phyloP scores from a whole-genome alignment of 139 green algal species.

The Trebouxia sp. region DNA sequence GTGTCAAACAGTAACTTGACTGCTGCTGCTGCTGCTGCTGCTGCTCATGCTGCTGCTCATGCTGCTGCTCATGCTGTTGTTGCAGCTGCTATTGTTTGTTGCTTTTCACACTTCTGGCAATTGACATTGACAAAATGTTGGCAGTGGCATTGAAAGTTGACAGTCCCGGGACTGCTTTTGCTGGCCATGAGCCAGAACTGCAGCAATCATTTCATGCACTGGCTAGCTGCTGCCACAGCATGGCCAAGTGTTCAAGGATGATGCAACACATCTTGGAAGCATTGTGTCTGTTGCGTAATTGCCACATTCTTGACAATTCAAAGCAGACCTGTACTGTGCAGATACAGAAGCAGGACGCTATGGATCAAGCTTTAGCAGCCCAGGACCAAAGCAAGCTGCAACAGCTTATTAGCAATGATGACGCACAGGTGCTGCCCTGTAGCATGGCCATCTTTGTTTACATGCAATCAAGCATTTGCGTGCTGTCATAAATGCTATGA shows the following conservation, averaged over 20 bases:
- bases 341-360: slow-evolving; percentile 21
- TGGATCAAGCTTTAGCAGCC: slow-evolving; percentile 11
- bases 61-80: too few species aligned
- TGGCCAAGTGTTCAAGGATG: background rate
- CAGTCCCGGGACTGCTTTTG: background rate
- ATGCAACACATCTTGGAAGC: background rate
- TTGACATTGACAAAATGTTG: too few species aligned
- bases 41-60: too few species aligned
- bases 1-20: too few species aligned
- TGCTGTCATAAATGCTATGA: too few species aligned
- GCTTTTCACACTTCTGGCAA: too few species aligned
- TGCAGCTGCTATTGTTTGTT: too few species aligned
- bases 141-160: background rate
- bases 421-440: background rate
- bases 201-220: background rate
- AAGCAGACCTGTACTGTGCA: background rate
- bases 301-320: background rate
- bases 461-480: too few species aligned
- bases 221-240: background rate
- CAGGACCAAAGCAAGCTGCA: slow-evolving; percentile 15
- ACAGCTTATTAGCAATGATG: background rate
- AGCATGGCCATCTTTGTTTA: too few species aligned
- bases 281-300: background rate
- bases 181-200: background rate
- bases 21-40: too few species aligned